Evolutionary conservation across 495 filamentous ascomycete genomes (phyloP).

Genomic region (Zalerion maritima): DNA sequence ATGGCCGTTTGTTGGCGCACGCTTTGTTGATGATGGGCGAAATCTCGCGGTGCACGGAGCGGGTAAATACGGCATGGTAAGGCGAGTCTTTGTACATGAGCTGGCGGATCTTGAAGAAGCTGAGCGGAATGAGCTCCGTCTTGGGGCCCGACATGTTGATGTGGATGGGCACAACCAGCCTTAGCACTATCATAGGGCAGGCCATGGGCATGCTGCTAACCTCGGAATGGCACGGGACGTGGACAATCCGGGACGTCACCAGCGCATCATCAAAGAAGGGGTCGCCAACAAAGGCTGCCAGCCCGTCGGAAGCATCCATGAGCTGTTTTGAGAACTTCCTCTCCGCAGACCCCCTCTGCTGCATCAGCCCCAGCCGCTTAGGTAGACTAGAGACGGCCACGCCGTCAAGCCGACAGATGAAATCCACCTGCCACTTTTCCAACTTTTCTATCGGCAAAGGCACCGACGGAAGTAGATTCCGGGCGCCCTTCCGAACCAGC

Average conservation of each 20-base stretch:
- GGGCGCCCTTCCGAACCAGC: conserved; percentile 47
- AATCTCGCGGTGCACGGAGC: conserved; percentile 30
- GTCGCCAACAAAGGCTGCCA: conserved; percentile 25
- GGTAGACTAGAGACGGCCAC: conserved; percentile 37
- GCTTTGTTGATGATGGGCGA: conserved; percentile 20
- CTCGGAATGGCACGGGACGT: conserved; percentile 23
- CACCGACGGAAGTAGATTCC: conserved; percentile 53
- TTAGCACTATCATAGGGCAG: conserved; percentile 26
- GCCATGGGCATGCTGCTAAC: conserved; percentile 11
- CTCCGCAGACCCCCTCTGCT: conserved; percentile 17
- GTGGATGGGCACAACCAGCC: conserved; percentile 31
- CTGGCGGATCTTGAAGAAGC: conserved; percentile 36
- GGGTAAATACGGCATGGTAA: conserved; percentile 27
- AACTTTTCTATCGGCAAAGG: conserved; percentile 43
- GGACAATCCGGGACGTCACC: conserved; percentile 20
- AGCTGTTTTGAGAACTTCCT: conserved; percentile 23
- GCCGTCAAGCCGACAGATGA: conserved; percentile 43
- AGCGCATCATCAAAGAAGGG: conserved; percentile 28
- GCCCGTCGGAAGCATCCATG: conserved; percentile 18
- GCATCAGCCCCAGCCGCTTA: conserved; percentile 27
- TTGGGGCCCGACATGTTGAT: conserved; percentile 15
- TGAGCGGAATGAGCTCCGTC: conserved; percentile 29
- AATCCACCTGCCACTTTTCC: conserved; percentile 39
- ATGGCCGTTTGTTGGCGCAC: conserved; percentile 23
- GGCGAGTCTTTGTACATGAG: conserved; percentile 27